phyloP scores from a whole-genome alignment of 257 asterid species.

The Solanum dulcamara region DNA sequence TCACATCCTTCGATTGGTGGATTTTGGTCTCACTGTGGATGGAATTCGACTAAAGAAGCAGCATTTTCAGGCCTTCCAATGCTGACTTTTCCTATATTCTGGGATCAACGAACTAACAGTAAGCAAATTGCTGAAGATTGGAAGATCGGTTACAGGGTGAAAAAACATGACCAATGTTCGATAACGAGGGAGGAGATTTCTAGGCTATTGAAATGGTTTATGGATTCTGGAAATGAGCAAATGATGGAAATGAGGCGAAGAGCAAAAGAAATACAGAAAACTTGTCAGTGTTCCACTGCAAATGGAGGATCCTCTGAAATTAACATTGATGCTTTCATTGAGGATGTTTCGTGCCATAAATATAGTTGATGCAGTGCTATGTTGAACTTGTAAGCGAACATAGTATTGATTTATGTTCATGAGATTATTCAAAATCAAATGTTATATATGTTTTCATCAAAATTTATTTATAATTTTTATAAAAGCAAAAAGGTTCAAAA shows the following conservation, averaged over 20 bases:
- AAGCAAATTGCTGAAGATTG: constrained; percentile 49
- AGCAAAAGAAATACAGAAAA: neutral
- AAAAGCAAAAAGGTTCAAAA: too few species aligned
- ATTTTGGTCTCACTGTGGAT: constrained; percentile 64
- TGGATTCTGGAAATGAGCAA: constrained; percentile 2
- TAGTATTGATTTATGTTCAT: too few species aligned
- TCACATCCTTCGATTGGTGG: constrained; percentile 47
- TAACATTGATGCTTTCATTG: neutral
- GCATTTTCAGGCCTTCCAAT: constrained; percentile 35
- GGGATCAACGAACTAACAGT: constrained; percentile 43
- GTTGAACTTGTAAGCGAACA: too few species aligned
- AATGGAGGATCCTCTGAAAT: neutral
- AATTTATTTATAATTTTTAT: too few species aligned
- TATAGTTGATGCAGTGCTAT: neutral
- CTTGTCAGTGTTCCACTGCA: neutral
- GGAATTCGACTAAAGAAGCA: constrained; percentile 63
- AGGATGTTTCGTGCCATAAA: neutral
- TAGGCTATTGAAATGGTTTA: constrained; percentile 1
- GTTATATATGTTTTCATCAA: too few species aligned
- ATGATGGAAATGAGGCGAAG: neutral
- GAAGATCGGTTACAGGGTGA: constrained; percentile 48
- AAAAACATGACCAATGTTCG: constrained; percentile 16
- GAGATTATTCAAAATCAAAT: too few species aligned
- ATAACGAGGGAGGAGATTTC: constrained; percentile 6
- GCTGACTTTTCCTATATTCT: constrained; percentile 33